Evolutionary conservation across 441 rosid genomes (phyloP), one percentile per base, ranked within the genome.

Genomic region (Populus hybrid): DNA sequence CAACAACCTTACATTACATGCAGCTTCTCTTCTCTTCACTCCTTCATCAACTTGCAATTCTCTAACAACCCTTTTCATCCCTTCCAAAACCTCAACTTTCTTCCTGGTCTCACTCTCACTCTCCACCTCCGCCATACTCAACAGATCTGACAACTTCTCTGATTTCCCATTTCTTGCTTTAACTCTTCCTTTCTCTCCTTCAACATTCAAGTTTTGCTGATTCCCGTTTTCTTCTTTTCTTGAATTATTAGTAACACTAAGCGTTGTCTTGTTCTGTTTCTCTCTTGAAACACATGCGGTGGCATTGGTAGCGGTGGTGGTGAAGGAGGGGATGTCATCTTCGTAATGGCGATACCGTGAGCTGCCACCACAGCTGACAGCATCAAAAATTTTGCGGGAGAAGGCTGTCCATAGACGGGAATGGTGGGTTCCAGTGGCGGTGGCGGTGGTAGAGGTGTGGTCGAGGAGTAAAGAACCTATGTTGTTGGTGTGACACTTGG

Each of bases 291-390:
- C 53, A 45, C 18, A 12, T 4, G 69, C 72, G 38, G 59, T 68
- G 65, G 79, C 36, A 5, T 72, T 73, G 59, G 79, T 71, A 4
- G 79, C 72, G 18, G 88, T 76, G 0, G 82, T 66, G 38, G 74
- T 40, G 69, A 82, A 71, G 36, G 84, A 68, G 20, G 77, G 53
- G 18, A 68, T 68, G 63, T 71, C 79, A 11, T 64, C 84, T 6
- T 82, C 69, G 18, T 85, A 88, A 61, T 81, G 87, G 11, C 85
- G 84, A 85, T 87, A 82, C 53, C 91, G 87, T 18, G 93, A 88
- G 79, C 90, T 84, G 11, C 93, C 88, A 21, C 98, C 98, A 79
- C 99, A 95, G 82, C 94, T 88, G 9, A 95, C 87, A 56, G 95
- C 93, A 75, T 88, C 84, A 71, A 90, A 78, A 79, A 94, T 81